These are phyloP conservation scores for Geranium brycei DNA, from an alignment of 345 rosid genomes.

Conservation along the genomic window DNA sequence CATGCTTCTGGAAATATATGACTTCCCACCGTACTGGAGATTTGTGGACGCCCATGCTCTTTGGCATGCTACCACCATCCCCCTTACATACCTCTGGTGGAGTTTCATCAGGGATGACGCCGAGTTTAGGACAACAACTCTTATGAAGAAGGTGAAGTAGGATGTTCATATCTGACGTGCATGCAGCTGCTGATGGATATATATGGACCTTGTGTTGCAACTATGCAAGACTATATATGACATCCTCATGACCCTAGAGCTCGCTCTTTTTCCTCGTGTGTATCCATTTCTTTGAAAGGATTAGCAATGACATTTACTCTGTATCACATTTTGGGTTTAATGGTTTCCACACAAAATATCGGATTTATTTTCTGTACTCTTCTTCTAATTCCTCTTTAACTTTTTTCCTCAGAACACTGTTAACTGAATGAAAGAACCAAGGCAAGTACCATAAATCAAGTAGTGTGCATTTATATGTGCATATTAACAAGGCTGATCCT, in stretches of 20 bases:
- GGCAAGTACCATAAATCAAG: no score
- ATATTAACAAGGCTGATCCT: no score
- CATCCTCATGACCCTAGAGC: background rate
- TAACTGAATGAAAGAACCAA: no score
- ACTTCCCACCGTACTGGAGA: conserved; percentile 67
- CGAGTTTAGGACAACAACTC: conserved; percentile 45
- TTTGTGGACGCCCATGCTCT: conserved; percentile 64
- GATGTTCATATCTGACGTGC: no score
- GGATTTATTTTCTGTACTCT: no score
- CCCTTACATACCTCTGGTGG: conserved; percentile 73
- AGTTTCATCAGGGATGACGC: conserved; percentile 79
- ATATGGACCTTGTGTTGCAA: no score
- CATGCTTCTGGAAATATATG: conserved; percentile 42
- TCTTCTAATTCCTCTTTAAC: no score
- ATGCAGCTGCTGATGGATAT: no score
- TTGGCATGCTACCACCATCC: conserved; percentile 58
- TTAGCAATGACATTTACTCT: conserved; percentile 2
- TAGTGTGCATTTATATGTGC: no score
- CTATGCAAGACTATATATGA: no score
- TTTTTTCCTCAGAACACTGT: no score
- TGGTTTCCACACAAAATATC: conserved; percentile 3
- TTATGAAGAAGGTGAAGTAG: conserved; percentile 48
- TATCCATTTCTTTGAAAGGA: conserved; percentile 2
- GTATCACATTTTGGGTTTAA: conserved; percentile 4
- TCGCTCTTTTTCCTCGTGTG: background rate